Evolutionary conservation across 352 stramenopile species (phyloP), one percentile per base, ranked within the genome.

Genomic region (Phytophthora sojae): DNA sequence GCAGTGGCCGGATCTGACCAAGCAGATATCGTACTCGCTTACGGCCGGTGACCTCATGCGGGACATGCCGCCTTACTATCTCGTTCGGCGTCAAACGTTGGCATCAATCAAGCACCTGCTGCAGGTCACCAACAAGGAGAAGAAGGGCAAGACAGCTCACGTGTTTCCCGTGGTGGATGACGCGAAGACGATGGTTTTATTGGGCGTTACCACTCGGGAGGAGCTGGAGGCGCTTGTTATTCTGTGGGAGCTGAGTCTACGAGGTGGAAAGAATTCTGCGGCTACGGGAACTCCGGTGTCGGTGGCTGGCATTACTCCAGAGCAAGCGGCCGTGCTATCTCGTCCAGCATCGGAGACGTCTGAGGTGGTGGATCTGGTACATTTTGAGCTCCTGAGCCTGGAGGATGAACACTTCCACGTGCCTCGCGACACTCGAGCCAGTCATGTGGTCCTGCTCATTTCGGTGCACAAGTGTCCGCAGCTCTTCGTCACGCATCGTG

Each of bases 381-480:
- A 67, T 23, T 64, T 91, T 3, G 79, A 90, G 47, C 76, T 93
- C 9, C 53, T 95, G 15, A 81, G 70, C 19, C 73, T 95, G 19
- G 87, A 95, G 65, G 67, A 82, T 1, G 81, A 81, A 42, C 87
- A 86, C 62, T 91, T 91, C 57, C 84, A 90, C 57, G 87, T 92
- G 37, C 82, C 90, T 64, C 81, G 77, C 32, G 82, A 91, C 26
- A 89, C 84, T 19, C 89, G 76, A 49, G 85, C 84, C 52, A 92
- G 82, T 35, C 86, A 93, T 50, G 82, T 92, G 32, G 86, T 95
- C 14, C 61, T 95, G n/a, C 78, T 93, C 45, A 89, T 95, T 51
- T 91, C 87, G 44, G 82, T 93, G 39, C 84, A 95, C 75, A 95
- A 95, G 59, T 82, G 76, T 17, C 84, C 85, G 3, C 76, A 92